These are phyloP conservation scores for Phytophthora uliginosa DNA, from an alignment of 352 stramenopile genomes.

Conservation along the genomic window DNA sequence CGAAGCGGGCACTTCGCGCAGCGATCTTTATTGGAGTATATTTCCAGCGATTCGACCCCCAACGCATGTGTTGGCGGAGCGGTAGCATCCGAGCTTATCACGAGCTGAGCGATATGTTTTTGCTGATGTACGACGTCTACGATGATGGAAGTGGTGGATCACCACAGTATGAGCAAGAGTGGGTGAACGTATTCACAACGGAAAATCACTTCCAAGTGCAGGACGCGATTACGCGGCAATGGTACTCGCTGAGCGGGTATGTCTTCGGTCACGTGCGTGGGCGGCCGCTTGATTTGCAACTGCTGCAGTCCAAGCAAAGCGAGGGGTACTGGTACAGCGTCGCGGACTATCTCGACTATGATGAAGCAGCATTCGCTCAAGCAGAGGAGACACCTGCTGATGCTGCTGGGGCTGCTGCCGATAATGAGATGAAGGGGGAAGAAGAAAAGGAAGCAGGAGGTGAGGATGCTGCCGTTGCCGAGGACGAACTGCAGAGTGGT, in stretches of 20 bases:
- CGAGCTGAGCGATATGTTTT: constrained; percentile 63
- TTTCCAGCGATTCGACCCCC: constrained; percentile 64
- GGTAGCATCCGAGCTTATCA: constrained; percentile 62
- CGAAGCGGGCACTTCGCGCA: constrained; percentile 59
- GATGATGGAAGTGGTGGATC: constrained; percentile 11
- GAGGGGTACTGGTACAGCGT: constrained; percentile 60
- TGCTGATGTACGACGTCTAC: constrained; percentile 61
- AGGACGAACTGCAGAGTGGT: constrained; percentile 11
- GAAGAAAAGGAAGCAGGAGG: constrained; percentile 21
- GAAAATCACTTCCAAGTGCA: constrained; percentile 80
- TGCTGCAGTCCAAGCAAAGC: constrained; percentile 25
- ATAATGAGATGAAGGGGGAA: neutral
- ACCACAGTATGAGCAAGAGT: constrained; percentile 50
- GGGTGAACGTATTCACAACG: constrained; percentile 64
- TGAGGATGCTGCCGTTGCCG: constrained; percentile 8
- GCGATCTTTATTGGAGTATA: constrained; percentile 60
- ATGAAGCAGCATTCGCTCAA: constrained; percentile 39
- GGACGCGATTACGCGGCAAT: constrained; percentile 60
- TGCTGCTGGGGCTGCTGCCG: neutral
- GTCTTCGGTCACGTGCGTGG: constrained; percentile 69
- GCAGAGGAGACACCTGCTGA: constrained; percentile 10
- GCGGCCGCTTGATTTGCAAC: constrained; percentile 45
- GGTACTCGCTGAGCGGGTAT: constrained; percentile 76
- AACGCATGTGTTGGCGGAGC: constrained; percentile 57
- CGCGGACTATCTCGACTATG: constrained; percentile 73